These are phyloP conservation scores for Trypethelium eluteriae DNA, from an alignment of 495 filamentous ascomycete species.

Conservation along the genomic window DNA sequence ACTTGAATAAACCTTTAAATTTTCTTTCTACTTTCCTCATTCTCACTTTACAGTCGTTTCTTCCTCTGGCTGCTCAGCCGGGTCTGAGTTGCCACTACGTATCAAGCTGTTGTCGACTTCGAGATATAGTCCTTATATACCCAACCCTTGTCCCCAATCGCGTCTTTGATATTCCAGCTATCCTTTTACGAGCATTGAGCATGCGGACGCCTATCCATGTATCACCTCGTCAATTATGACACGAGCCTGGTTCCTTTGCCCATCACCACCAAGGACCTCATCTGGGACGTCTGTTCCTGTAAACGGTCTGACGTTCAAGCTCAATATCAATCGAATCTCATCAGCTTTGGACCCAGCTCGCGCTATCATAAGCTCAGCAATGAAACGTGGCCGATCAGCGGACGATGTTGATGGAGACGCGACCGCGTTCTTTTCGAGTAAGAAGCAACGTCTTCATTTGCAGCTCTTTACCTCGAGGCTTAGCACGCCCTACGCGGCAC, in stretches of 20 bases:
- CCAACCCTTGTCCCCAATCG: not conserved
- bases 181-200: not conserved
- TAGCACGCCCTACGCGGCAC: conserved; percentile 3
- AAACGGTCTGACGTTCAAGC: not conserved
- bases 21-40: not conserved
- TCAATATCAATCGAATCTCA: not conserved
- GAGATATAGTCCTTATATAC: not conserved
- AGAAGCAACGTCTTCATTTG: conserved; percentile 7
- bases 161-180: not conserved
- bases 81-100: not conserved
- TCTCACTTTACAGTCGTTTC: not conserved
- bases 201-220: not conserved
- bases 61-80: not conserved
- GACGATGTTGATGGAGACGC: not conserved
- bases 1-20: not conserved
- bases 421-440: not conserved
- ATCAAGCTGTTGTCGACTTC: not conserved
- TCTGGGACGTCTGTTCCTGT: not conserved
- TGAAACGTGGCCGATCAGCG: conserved; percentile 3
- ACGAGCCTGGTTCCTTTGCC: not conserved
- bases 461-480: conserved; percentile 10
- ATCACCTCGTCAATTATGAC: not conserved
- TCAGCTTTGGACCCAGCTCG: not conserved
- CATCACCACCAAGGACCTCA: not conserved
- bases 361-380: not conserved